These are phyloP conservation scores for Aspergillus conjunctus DNA, from an alignment of 495 filamentous ascomycete species.

Conservation along the genomic window DNA sequence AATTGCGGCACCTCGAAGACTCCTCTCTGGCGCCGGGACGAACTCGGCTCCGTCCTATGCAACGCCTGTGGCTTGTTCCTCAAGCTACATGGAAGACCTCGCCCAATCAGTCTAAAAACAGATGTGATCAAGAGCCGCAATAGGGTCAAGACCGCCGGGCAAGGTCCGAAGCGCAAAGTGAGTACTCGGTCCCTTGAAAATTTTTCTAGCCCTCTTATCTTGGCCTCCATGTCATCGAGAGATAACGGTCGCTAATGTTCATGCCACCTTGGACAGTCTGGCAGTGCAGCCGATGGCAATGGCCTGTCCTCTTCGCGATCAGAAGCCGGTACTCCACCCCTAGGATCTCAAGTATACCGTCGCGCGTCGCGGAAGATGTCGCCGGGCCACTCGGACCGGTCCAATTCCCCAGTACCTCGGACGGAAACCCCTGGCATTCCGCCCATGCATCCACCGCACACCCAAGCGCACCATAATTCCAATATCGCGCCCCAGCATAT, in stretches of 20 bases:
- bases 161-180: constrained; percentile 89
- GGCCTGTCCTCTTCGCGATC: constrained; percentile 59
- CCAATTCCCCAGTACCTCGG: constrained; percentile 83
- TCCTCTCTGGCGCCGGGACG: constrained; percentile 95
- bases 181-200: constrained; percentile 33
- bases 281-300: constrained; percentile 55
- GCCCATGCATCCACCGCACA: constrained; percentile 44
- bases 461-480: constrained; percentile 55
- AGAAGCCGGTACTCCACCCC: constrained; percentile 56
- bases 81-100: constrained; percentile 90
- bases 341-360: constrained; percentile 57
- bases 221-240: constrained; percentile 9
- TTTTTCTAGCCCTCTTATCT: constrained; percentile 26
- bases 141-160: constrained; percentile 87
- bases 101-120: constrained; percentile 95
- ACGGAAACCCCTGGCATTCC: constrained; percentile 78
- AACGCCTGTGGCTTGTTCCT: constrained; percentile 98
- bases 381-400: constrained; percentile 74
- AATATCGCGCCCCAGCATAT: constrained; percentile 76
- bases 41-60: constrained; percentile 95
- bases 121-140: constrained; percentile 99
- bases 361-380: constrained; percentile 70
- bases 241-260: constrained; percentile 38
- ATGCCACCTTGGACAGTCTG: constrained; percentile 41
- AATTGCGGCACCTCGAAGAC: constrained; percentile 97